Percentiles rank a stretch among this genome's conserved stretches.
Evolutionary conservation across 192 early-diverging fungal species (phyloP).

Genomic region (Backusella parvicylindrica): DNA sequence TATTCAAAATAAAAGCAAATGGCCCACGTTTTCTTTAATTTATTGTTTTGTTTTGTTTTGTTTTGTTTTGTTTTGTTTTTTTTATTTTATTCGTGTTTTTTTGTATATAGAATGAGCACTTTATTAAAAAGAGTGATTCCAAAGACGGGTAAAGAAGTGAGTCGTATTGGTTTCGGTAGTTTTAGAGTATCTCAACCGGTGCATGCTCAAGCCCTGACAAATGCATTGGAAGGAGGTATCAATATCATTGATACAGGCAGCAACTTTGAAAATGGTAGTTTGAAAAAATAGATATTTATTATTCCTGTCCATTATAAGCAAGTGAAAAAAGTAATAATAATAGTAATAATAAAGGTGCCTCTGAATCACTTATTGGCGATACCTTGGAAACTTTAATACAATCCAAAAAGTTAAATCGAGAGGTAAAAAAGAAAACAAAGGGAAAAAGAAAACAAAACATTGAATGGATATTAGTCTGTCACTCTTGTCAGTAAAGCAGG

Average conservation of each 20-base stretch:
- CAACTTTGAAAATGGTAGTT: slow-evolving; percentile 66
- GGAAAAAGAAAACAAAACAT: slow-evolving; percentile 10
- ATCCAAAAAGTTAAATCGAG: neutral
- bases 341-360: slow-evolving; percentile 45
- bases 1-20: neutral
- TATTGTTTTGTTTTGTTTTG: neutral
- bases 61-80: neutral
- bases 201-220: slow-evolving; percentile 47
- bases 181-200: slow-evolving; percentile 47
- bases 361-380: slow-evolving; percentile 57
- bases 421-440: neutral
- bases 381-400: slow-evolving; percentile 31
- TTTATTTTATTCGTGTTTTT: neutral
- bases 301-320: neutral
- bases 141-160: slow-evolving; percentile 32
- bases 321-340: neutral
- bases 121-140: neutral
- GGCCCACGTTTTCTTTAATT: neutral
- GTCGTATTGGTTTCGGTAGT: slow-evolving; percentile 63
- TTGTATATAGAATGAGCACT: neutral
- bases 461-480: slow-evolving; percentile 26
- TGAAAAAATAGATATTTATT: neutral
- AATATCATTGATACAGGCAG: slow-evolving; percentile 73
- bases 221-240: slow-evolving; percentile 57
- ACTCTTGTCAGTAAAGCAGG: slow-evolving; percentile 51